These are phyloP conservation scores for Fusarium sp. DNA, from an alignment of 2,329 filamentous ascomycete species.

Conservation along the genomic window DNA sequence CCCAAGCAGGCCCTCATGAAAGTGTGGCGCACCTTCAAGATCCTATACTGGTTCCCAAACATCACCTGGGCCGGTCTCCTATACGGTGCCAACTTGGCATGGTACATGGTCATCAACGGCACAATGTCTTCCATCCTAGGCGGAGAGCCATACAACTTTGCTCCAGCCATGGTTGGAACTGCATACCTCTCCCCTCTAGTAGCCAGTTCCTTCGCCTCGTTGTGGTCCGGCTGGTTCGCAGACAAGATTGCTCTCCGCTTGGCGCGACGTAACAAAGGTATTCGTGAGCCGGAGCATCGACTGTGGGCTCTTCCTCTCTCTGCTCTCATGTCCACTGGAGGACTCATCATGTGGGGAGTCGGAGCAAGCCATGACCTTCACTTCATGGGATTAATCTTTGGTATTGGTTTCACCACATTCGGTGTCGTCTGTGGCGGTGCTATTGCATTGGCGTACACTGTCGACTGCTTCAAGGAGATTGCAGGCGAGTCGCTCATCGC, in stretches of 20 bases:
- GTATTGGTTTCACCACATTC: slow-evolving; percentile 47
- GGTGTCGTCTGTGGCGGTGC: slow-evolving; percentile 48
- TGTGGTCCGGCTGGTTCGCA: slow-evolving; percentile 46
- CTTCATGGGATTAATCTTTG: slow-evolving; percentile 50
- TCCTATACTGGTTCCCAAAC: not conserved
- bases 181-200: slow-evolving; percentile 48
- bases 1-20: not conserved
- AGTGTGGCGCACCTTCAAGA: not conserved
- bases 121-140: slow-evolving; percentile 49
- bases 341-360: slow-evolving; percentile 62
- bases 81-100: slow-evolving; percentile 50
- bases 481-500: not conserved
- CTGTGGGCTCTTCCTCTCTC: slow-evolving; percentile 50
- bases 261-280: slow-evolving; percentile 50
- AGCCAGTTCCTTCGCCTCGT: slow-evolving; percentile 32
- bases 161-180: slow-evolving; percentile 47
- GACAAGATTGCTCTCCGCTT: slow-evolving; percentile 48
- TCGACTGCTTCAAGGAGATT: slow-evolving; percentile 52
- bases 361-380: slow-evolving; percentile 51
- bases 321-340: slow-evolving; percentile 53
- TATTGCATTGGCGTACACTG: slow-evolving; percentile 48
- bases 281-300: slow-evolving; percentile 51
- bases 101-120: slow-evolving; percentile 52
- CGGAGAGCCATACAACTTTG: slow-evolving; percentile 50
- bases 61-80: slow-evolving; percentile 36